phyloP scores from a whole-genome alignment of 306 rosid genomes.

The Prinsepia uniflora region DNA sequence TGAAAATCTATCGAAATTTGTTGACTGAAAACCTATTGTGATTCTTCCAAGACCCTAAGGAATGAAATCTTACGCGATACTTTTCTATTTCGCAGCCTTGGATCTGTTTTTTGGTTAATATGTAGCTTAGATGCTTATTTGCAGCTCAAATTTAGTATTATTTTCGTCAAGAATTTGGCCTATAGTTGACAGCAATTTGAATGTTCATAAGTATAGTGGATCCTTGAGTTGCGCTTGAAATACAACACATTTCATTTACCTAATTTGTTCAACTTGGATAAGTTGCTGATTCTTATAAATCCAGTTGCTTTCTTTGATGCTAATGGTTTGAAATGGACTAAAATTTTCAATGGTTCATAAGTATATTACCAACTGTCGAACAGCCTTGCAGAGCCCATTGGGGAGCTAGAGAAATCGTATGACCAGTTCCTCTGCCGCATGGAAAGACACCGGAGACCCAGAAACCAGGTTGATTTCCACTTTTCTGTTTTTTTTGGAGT shows the following conservation, averaged over 20 bases:
- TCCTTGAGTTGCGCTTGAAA: neutral
- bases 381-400: conserved; percentile 86
- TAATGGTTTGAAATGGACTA: neutral
- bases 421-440: conserved; percentile 77
- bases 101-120: neutral
- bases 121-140: neutral
- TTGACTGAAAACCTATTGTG: neutral
- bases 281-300: neutral
- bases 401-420: conserved; percentile 70
- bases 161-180: neutral
- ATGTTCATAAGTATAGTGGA: neutral
- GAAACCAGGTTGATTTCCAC: conserved; percentile 45
- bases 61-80: neutral
- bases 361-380: conserved; percentile 19
- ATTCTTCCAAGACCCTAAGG: too few relatives aligned
- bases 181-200: neutral
- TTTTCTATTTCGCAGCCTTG: neutral
- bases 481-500: neutral
- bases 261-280: neutral
- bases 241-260: neutral
- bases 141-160: neutral
- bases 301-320: neutral
- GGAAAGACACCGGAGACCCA: conserved; percentile 52
- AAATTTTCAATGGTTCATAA: neutral
- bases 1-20: neutral